Evolutionary conservation across 768 basidiomycete species (phyloP), one percentile per base, ranked within the genome.

Genomic region (Suillus weaverae): DNA sequence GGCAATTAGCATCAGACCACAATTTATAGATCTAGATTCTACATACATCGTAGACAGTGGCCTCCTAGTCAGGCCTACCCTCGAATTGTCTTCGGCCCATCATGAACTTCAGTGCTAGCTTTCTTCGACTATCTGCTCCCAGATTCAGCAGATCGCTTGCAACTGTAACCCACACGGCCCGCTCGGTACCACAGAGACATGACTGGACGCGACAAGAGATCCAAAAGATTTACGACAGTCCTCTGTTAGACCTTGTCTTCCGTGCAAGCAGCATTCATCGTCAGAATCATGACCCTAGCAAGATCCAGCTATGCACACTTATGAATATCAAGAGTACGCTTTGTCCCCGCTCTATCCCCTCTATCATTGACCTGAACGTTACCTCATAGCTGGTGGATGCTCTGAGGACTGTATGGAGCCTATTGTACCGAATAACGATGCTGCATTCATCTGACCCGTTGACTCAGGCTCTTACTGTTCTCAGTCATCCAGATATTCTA

Each of bases 251-350:
- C 53, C 89, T 97, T 62, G 89, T 97, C 66, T 98, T 91, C 77
- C 86, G 87, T 60, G 90, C 97, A 41, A 92, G 95, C 16, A 77
- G 85, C 3, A 85, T 96, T 13, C 97, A 99, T 77, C 83, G 96
- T 68, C 84, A 89, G 72, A 82, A 91, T 75, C 94, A 97, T 69
- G 91, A 96, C 78, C 89, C 95, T 38, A 84, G 78, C 70, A 94
- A 97, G 81, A 87, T 99, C 36, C 97, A 99, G 78, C 84, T 99
- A 38, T 98, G 96, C 71, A 99, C 97, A 5, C 84, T 99, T 36
- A 95, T 99, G 91, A 99, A 99, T 75, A 99, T 99, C 78, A 99
- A 99, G 79, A 95, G 95, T 93, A 77, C 69, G 90, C 83, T 64
- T 41, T n/a, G 65, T 56, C 51, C 56, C 62, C 70, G 64, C 69